These are phyloP conservation scores for Linnemannia zychae DNA, from an alignment of 192 early-diverging fungal species.

Conservation along the genomic window DNA sequence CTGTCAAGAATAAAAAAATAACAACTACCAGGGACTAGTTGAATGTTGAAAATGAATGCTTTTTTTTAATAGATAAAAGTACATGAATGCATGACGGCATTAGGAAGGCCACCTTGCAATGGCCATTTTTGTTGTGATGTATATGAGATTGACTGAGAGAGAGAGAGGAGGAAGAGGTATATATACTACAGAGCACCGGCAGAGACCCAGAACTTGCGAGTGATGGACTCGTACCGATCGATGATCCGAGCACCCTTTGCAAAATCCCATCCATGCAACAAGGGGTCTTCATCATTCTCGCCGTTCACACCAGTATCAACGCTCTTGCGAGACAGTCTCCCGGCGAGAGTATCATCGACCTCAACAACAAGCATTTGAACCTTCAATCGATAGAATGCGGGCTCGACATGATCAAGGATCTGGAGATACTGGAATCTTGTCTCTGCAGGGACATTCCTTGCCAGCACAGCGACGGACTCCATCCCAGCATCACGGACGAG, in stretches of 20 bases:
- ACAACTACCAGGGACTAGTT: no score
- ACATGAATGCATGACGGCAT: background rate
- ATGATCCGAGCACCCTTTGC: slow-evolving; percentile 23
- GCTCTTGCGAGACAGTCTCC: background rate
- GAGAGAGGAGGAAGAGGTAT: background rate
- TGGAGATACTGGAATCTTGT: slow-evolving; percentile 36
- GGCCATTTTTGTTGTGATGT: no score
- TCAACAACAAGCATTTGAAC: slow-evolving; percentile 47
- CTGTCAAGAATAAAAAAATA: background rate
- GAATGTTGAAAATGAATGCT: background rate
- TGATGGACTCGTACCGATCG: slow-evolving; percentile 50
- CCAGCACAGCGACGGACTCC: slow-evolving; percentile 20
- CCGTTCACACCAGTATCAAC: background rate
- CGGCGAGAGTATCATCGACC: slow-evolving; percentile 13
- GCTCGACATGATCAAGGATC: slow-evolving; percentile 36
- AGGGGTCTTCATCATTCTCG: background rate
- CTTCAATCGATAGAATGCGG: slow-evolving; percentile 34
- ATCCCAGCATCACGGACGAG: slow-evolving; percentile 25
- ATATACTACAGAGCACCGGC: slow-evolving; percentile 19
- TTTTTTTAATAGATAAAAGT: background rate
- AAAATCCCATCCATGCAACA: slow-evolving; percentile 42
- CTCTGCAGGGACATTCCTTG: slow-evolving; percentile 38
- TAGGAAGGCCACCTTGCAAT: background rate
- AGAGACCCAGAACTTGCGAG: slow-evolving; percentile 38
- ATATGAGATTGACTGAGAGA: no score